Percentiles rank a stretch among this genome's conserved stretches.
These are phyloP conservation scores for Auriscalpium orientale DNA, from an alignment of 768 basidiomycete species.

Conservation along the genomic window DNA sequence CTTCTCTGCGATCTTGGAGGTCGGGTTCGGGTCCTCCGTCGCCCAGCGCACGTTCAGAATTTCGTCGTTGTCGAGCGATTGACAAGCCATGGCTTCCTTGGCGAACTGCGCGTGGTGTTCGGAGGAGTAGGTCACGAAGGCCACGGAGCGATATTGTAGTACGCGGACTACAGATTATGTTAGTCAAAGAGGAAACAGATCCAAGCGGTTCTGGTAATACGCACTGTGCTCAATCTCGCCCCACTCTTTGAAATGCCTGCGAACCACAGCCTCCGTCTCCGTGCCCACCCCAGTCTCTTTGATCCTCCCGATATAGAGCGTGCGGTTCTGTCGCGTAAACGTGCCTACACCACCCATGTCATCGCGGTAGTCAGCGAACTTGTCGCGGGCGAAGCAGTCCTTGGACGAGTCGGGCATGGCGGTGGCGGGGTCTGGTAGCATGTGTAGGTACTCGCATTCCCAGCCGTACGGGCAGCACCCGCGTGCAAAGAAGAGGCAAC, in stretches of 20 bases:
- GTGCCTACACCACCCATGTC: constrained; percentile 99
- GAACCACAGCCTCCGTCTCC: constrained; percentile 89
- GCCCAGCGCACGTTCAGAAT: constrained; percentile 99
- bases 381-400: constrained; percentile 95
- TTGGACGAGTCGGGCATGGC: constrained; percentile 84
- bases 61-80: constrained; percentile 94
- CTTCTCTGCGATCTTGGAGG: constrained; percentile 80
- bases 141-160: constrained; percentile 89
- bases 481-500: constrained; percentile 90
- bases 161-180: constrained; percentile 58
- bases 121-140: constrained; percentile 90
- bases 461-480: constrained; percentile 98
- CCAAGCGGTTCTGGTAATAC: constrained; percentile 24
- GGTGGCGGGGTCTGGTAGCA: constrained; percentile 63
- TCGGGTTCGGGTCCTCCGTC: constrained; percentile 96
- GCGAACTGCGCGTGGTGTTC: constrained; percentile 91
- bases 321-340: constrained; percentile 90
- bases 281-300: constrained; percentile 82
- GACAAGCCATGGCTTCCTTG: constrained; percentile 98
- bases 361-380: constrained; percentile 94
- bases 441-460: constrained; percentile 96
- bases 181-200: constrained; percentile 19
- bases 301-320: constrained; percentile 90
- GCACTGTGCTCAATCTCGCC: constrained; percentile 86
- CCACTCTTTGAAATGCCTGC: constrained; percentile 92